Conservation (phyloP, 2,329 filamentous ascomycete species). For the Orbilia ellipsospora region DNA sequence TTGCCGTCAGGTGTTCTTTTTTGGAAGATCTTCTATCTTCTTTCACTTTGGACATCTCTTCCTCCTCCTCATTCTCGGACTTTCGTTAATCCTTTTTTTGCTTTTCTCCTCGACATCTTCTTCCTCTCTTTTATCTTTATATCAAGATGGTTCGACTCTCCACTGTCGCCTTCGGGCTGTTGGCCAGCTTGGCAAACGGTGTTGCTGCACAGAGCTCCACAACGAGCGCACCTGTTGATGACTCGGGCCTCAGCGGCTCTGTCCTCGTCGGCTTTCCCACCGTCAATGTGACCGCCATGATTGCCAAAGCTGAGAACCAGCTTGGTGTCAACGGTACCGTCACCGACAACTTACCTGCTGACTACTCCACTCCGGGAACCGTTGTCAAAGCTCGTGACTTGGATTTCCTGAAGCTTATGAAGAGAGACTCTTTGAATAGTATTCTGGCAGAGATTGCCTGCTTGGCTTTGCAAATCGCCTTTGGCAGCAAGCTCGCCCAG, state of each 20-base stretch:
- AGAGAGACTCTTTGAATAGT: not conserved
- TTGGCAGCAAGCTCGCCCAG: slow-evolving; percentile 14
- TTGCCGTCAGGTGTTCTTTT: slow-evolving; percentile 6
- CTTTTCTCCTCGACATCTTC: slow-evolving; percentile 9
- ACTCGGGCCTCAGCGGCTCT: slow-evolving; percentile 27
- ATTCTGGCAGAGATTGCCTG: slow-evolving; percentile 13
- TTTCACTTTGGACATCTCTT: slow-evolving; percentile 11
- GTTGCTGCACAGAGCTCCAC: slow-evolving; percentile 21
- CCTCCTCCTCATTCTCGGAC: slow-evolving; percentile 16
- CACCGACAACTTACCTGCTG: slow-evolving; percentile 29
- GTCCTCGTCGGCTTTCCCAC: slow-evolving; percentile 23
- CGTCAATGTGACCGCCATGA: slow-evolving; percentile 41
- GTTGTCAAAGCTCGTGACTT: slow-evolving; percentile 9
- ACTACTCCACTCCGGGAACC: slow-evolving; percentile 10
- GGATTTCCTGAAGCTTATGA: slow-evolving; percentile 11
- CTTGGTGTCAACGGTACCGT: slow-evolving; percentile 49
- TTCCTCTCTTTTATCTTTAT: slow-evolving; percentile 16
- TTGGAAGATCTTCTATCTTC: slow-evolving; percentile 15
- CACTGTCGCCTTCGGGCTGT: slow-evolving; percentile 28
- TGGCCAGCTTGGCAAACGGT: slow-evolving; percentile 39
- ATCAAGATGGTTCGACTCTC: slow-evolving; percentile 52
- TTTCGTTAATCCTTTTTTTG: slow-evolving; percentile 27
- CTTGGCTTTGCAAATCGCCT: slow-evolving; percentile 11
- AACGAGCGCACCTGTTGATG: not conserved
- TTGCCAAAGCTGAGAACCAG: slow-evolving; percentile 41